Base-by-base conservation (phyloP, 768 basidiomycete species). In the Mycena crocata region DNA sequence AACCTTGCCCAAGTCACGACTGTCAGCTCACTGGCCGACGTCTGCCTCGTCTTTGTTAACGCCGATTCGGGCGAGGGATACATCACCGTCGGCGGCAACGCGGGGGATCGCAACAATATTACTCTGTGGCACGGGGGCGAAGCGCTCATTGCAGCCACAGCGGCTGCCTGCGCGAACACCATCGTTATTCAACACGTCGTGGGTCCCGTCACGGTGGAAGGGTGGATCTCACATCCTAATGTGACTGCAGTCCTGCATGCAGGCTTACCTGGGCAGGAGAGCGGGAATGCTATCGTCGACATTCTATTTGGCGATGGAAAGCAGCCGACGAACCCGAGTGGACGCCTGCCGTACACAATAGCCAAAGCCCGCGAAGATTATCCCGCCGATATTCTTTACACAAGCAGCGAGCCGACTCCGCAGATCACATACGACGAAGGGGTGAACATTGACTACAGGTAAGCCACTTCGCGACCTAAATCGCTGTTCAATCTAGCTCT, bases 171-270 rank as follows among this genome's bases (percentile, higher is more conserved):
- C 74, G 82, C 81, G 66, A 89, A 89, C 72, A 89, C 89, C 10
- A 81, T 92, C 40, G 91, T 92, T 26, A 85, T 92, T 28, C 78
- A 86, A 8, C 84, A 90, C 72, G 81, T 81, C 13, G 88, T 89
- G 32, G 90, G 90, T 24, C 83, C 86, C 0, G 76, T 88, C n/a
- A 77, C 83, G 46, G 56, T 88, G 1, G 87, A 90, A 74, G 74
- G 80, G 2, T 91, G 90, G 90, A 86, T 90, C 24, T 84, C 88
- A 19, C 82, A 91, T 62, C 84, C 88, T 28, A 90, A 91, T 54
- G 82, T 83, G 55, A 81, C 83, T 3, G 82, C 78, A 12, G 80
- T 83, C 21, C 1, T 80, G 28, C 62, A 58, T 34, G 84, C 83
- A 2, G 89, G 81, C 24, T 75, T 89, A 19, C 84, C 80, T 15